A percentile compares a stretch with the other conserved stretches of the same genome.
Conservation (phyloP, 1,284 basidiomycete species). For the Sporisorium exsertum region DNA sequence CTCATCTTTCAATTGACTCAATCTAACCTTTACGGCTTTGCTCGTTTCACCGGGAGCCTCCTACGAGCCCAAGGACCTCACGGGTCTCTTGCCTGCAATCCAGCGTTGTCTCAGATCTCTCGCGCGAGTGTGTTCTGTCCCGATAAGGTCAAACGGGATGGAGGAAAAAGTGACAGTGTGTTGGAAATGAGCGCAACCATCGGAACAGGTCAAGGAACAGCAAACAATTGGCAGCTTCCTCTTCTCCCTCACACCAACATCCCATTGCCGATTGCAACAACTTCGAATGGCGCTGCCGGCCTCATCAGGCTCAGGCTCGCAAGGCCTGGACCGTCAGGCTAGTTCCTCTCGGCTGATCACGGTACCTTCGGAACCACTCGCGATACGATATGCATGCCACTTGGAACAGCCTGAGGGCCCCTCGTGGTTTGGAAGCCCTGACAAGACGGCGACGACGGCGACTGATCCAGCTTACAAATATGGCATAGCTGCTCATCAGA, state of each 20-base stretch:
- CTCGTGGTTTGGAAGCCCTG: constrained; percentile 23
- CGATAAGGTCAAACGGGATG: no score
- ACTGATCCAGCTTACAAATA: not conserved
- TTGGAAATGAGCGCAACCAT: no score
- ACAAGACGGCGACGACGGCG: not conserved
- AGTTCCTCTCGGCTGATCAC: constrained; percentile 15
- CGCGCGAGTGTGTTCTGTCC: no score
- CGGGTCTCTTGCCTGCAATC: no score
- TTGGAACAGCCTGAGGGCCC: constrained; percentile 25
- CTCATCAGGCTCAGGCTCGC: not conserved
- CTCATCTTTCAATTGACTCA: no score
- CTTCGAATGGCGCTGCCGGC: constrained; percentile 15
- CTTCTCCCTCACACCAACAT: not conserved
- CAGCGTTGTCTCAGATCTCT: no score
- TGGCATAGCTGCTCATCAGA: not conserved
- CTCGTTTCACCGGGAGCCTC: no score
- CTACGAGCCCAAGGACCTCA: no score
- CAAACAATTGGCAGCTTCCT: no score
- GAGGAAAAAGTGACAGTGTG: constrained; percentile 3
- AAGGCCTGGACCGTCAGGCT: not conserved
- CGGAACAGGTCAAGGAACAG: no score
- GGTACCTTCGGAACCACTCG: not conserved
- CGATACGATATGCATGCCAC: constrained; percentile 19
- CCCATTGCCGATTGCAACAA: not conserved
- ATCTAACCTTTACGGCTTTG: no score